Evolutionary conservation across 352 stramenopile genomes (phyloP), one percentile per base, ranked within the genome.

Genomic region (Globisporangium recalcitrans): DNA sequence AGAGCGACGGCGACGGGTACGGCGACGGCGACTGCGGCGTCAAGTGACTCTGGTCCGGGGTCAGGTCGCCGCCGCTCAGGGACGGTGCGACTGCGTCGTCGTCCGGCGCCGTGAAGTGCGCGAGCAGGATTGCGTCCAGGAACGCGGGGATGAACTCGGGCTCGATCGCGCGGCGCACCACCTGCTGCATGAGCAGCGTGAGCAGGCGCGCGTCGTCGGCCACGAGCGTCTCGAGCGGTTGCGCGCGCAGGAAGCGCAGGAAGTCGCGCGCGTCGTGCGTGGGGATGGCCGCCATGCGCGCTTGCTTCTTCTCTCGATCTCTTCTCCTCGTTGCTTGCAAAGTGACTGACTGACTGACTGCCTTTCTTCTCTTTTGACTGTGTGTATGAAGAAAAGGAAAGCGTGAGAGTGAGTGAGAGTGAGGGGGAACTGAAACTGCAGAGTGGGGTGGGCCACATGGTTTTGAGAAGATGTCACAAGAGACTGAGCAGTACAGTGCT

Each of bases 121-220:
- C 73, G 58, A 82, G 60, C 63, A 88, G 51, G 62, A 87, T 80
- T n/a, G 75, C 74, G 47, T 88, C 77, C 9, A 87, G 58, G 51
- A 75, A 87, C 16, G 36, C 62, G 0, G 48, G 36, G 7, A 85
- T 31, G 3, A 62, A n/a, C 9, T 77, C 72, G n/a, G 60, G 60
- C 29, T 65, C 60, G 40, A 65, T 56, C 7, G 60, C 55, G 38
- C 62, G 62, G 32, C 54, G 54, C 44, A 67, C 62, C 21, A 67
- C 62, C 46, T 67, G 62, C 36, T 67, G 62, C 19, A 62, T 26
- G 53, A 67, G 62, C 53, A 67, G 54, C 24, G 53, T 47, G n/a
- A 58, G 54, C 19, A 62, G 53, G 36, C 40, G 52, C 29, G 51
- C 36, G 21, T 67, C 62, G 19, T 62, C 46, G n/a, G 32, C 24